Base-by-base conservation (phyloP, 305 asterid genomes). In the Stenogyne calaminthoides region DNA sequence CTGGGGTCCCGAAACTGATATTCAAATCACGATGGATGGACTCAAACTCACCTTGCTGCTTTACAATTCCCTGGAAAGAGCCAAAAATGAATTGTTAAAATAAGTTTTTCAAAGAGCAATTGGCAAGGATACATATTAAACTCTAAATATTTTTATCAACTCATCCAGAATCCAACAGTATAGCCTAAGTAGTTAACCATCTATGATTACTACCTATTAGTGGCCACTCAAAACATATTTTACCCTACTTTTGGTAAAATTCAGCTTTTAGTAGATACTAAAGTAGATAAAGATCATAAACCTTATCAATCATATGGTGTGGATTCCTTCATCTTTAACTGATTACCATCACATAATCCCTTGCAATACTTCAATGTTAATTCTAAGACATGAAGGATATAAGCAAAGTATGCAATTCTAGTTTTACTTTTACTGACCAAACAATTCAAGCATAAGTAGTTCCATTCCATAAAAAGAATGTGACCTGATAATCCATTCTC, bases 31-130 rank as follows among this genome's bases (percentile, higher is more conserved):
- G 93, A 67, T 85, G 84, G 54, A 87, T 69, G 10, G 95, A 83
- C 80, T 84, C 96, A 12, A 73, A 84, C 67, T 80, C 93, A 11
- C 99, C 99, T 73, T 94, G 99, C n/a, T 88, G 97, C 37, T 87
- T 86, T 67, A 80, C 66, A 16, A 76, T 65, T 64, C 78, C 85
- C 93, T 84, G 89, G 18, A 18, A 14, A 11, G 49, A 42, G 6
- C 49, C 49, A 42, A 42, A 42, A 42, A 10, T 10, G 5, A 40
- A 3, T 40, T 40, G 0, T 40, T 40, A 11, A 40, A 42, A 42
- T 18, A 2, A 46, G 69, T 27, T 18, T 25, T 19, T 5, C 54
- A 58, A 9, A 16, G 29, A 64, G 12, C 32, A 27, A 27, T 27
- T 27, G 32, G 32, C 32, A 27, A 27, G 32, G 32, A 27, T 27